Evolutionary conservation across 257 asterid genomes (phyloP).

Genomic region (Solanum etuberosum): DNA sequence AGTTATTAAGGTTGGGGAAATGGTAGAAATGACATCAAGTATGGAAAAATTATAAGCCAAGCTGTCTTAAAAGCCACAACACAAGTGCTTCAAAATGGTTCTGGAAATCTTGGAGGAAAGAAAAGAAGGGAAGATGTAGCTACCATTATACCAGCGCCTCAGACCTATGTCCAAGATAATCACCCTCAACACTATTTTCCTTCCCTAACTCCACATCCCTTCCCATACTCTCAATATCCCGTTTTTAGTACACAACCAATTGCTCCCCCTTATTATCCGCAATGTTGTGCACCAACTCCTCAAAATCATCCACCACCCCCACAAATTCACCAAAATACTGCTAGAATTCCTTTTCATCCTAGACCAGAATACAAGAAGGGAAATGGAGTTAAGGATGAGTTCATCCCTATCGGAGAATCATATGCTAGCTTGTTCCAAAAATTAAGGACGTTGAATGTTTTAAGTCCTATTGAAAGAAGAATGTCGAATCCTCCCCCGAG

Average conservation of each 20-base stretch:
- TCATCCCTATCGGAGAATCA: neutral
- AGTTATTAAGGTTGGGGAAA: too few species aligned
- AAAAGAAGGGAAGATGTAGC: too few species aligned
- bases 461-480: neutral
- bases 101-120: too few species aligned
- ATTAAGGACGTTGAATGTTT: neutral
- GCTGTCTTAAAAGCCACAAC: too few species aligned
- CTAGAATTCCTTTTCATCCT: neutral
- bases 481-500: neutral
- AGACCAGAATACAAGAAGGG: neutral
- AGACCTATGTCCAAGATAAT: neutral
- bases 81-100: too few species aligned
- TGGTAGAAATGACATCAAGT: too few species aligned
- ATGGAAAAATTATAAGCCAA: too few species aligned
- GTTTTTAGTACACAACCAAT: too few species aligned
- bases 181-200: neutral
- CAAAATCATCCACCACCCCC: neutral
- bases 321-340: neutral
- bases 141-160: too few species aligned
- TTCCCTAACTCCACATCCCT: neutral
- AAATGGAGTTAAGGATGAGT: too few species aligned
- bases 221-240: too few species aligned
- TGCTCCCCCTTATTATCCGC: too few species aligned
- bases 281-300: neutral
- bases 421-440: neutral